phyloP scores from a whole-genome alignment of 2,329 filamentous ascomycete species.

The Akanthomyces lecanii region DNA sequence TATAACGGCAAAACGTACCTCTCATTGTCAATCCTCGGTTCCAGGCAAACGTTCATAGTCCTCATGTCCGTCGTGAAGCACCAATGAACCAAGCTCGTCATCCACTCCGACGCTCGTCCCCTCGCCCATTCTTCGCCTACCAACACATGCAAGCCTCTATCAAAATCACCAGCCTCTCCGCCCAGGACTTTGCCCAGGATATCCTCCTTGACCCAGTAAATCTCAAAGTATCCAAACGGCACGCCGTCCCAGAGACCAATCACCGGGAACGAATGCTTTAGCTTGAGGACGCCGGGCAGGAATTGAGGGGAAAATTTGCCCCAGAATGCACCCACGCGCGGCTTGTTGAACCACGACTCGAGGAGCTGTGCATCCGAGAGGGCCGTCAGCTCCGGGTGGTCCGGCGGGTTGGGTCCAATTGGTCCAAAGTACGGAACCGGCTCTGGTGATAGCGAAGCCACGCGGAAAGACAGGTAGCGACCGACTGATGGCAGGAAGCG shows the following conservation, averaged over 20 bases:
- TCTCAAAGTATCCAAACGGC: constrained; percentile 94
- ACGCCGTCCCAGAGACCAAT: constrained; percentile 93
- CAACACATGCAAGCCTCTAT: constrained; percentile 82
- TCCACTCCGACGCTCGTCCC: constrained; percentile 76
- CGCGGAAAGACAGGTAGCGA: constrained; percentile 85
- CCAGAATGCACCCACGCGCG: constrained; percentile 84
- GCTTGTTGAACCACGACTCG: constrained; percentile 82
- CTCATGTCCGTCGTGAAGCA: constrained; percentile 72
- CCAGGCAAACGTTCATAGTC: constrained; percentile 78
- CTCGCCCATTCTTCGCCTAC: constrained; percentile 91
- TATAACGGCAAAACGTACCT: constrained; percentile 54
- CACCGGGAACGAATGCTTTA: constrained; percentile 77
- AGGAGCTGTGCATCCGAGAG: constrained; percentile 58
- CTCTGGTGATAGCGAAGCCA: constrained; percentile 65
- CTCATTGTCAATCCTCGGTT: constrained; percentile 86
- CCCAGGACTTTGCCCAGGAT: constrained; percentile 65
- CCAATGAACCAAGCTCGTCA: constrained; percentile 83
- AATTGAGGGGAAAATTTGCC: constrained; percentile 64
- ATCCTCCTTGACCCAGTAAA: constrained; percentile 98
- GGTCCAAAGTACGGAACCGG: constrained; percentile 63
- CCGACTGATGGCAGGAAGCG: constrained; percentile 77
- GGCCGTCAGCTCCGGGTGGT: constrained; percentile 37
- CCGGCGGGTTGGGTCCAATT: constrained; percentile 37
- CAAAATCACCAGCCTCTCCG: constrained; percentile 68
- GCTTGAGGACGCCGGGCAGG: constrained; percentile 59